A percentile compares a stretch with the other conserved stretches of the same genome.
Conservation (phyloP, 495 filamentous ascomycete genomes). For the Cryomyces minteri region DNA sequence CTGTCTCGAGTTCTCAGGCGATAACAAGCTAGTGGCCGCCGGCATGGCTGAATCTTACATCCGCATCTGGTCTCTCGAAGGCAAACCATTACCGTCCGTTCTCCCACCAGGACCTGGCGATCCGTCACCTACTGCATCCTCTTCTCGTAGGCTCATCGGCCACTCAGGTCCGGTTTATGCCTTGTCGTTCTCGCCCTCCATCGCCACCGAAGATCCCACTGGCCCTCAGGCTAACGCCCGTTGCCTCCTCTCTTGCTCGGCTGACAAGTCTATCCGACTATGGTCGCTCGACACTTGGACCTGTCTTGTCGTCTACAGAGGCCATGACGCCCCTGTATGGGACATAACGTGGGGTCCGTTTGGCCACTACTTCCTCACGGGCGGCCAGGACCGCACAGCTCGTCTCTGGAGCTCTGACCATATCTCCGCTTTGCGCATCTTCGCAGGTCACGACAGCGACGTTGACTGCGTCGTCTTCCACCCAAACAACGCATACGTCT, state of each 20-base stretch:
- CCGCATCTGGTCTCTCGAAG: conserved; percentile 77
- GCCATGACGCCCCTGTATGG: conserved; percentile 75
- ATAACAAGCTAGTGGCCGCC: conserved; percentile 64
- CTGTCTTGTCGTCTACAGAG: conserved; percentile 82
- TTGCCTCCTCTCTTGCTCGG: conserved; percentile 71
- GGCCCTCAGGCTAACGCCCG: conserved; percentile 37
- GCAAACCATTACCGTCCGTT: conserved; percentile 37
- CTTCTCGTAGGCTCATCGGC: conserved; percentile 69
- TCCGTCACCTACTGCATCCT: conserved; percentile 31
- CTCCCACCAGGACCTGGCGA: conserved; percentile 17
- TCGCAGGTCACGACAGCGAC: conserved; percentile 78
- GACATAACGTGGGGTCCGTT: conserved; percentile 81
- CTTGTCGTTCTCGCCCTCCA: conserved; percentile 76
- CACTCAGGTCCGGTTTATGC: conserved; percentile 79
- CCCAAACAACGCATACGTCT: conserved; percentile 79
- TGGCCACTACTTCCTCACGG: conserved; percentile 88
- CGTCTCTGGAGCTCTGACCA: conserved; percentile 83
- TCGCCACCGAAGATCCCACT: conserved; percentile 28
- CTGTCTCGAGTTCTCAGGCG: conserved; percentile 83
- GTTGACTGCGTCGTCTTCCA: conserved; percentile 79
- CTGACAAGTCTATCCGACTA: conserved; percentile 69
- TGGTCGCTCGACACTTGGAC: conserved; percentile 87
- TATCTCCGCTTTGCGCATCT: conserved; percentile 71
- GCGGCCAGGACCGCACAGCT: conserved; percentile 72
- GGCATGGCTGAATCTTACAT: conserved; percentile 90